These are phyloP conservation scores for Crithidia fasciculata DNA, from an alignment of 208 protist species.

Conservation along the genomic window DNA sequence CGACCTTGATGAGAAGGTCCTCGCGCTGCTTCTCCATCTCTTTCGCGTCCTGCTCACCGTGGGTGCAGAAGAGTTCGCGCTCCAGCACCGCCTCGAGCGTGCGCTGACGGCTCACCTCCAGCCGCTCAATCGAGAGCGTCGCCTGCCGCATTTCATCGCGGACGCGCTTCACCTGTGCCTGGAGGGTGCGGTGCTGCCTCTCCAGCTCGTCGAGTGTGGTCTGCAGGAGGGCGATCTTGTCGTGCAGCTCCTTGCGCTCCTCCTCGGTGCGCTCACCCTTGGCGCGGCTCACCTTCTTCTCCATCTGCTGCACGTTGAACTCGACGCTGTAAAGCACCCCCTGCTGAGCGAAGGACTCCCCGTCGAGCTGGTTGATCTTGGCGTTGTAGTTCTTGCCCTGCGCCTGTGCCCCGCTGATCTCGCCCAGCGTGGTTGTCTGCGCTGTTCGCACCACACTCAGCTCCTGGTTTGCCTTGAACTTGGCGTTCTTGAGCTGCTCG, in stretches of 20 bases:
- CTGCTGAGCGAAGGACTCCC: conserved; percentile 90
- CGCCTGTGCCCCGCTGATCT: conserved; percentile 85
- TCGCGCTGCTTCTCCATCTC: conserved; percentile 68
- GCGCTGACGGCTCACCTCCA: conserved; percentile 55
- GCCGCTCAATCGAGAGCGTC: conserved; percentile 54
- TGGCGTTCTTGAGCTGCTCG: conserved; percentile 77
- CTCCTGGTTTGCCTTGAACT: conserved; percentile 86
- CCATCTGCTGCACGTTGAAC: conserved; percentile 95
- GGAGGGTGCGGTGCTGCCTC: conserved; percentile 78
- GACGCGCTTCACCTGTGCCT: conserved; percentile 92
- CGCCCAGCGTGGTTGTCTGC: conserved; percentile 77
- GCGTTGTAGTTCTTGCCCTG: conserved; percentile 86
- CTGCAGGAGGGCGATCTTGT: conserved; percentile 88
- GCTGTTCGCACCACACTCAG: conserved; percentile 61
- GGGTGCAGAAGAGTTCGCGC: conserved; percentile 83
- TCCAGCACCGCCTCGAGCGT: conserved; percentile 75
- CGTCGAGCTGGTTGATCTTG: conserved; percentile 87
- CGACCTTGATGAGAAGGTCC: conserved; percentile 78
- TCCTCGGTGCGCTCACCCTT: conserved; percentile 92
- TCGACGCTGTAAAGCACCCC: conserved; percentile 95
- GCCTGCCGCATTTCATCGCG: conserved; percentile 80
- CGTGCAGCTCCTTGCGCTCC: conserved; percentile 85
- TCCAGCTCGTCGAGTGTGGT: conserved; percentile 80
- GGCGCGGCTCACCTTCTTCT: conserved; percentile 91
- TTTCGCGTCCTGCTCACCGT: conserved; percentile 60